Evolutionary conservation across 495 filamentous ascomycete species (phyloP).

Genomic region (Pyronema omphalodes): DNA sequence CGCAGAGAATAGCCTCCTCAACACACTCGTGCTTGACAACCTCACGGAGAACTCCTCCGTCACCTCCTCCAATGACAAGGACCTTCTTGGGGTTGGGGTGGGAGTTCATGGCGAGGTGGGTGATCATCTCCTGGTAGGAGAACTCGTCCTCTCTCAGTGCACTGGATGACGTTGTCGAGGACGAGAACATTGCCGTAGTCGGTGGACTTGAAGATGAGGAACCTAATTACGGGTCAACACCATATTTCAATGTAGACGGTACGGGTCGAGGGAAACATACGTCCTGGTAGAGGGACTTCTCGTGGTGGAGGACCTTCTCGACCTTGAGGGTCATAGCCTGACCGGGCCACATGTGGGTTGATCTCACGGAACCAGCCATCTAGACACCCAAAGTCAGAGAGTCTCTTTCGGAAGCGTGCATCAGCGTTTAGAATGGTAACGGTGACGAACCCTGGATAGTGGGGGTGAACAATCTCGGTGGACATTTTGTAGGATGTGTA

Average conservation of each 20-base stretch:
- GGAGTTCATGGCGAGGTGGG: constrained; percentile 94
- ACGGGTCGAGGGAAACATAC: constrained; percentile 30
- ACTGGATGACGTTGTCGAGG: constrained; percentile 96
- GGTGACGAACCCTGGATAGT: constrained; percentile 37
- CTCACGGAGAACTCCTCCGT: constrained; percentile 92
- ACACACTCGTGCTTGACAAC: constrained; percentile 87
- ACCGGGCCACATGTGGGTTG: constrained; percentile 93
- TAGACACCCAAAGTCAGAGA: constrained; percentile 24
- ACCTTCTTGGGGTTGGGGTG: constrained; percentile 97
- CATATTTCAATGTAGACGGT: background rate
- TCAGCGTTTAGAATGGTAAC: background rate
- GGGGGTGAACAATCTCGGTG: constrained; percentile 36
- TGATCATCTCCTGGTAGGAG: constrained; percentile 99
- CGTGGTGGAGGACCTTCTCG: constrained; percentile 92
- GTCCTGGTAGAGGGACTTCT: constrained; percentile 98
- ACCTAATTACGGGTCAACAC: constrained; percentile 7
- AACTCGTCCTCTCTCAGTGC: constrained; percentile 97
- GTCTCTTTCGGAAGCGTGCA: background rate
- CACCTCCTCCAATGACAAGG: constrained; percentile 91
- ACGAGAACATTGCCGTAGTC: constrained; percentile 96
- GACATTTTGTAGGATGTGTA: constrained; percentile 21
- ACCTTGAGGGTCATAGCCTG: constrained; percentile 98
- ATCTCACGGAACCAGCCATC: constrained; percentile 99
- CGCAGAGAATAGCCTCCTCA: constrained; percentile 67
- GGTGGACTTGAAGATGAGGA: constrained; percentile 89